A percentile compares a stretch with the other conserved stretches of the same genome.
These are phyloP conservation scores for Lasiodiplodia sp. DNA, from an alignment of 2,329 filamentous ascomycete genomes.

Conservation along the genomic window DNA sequence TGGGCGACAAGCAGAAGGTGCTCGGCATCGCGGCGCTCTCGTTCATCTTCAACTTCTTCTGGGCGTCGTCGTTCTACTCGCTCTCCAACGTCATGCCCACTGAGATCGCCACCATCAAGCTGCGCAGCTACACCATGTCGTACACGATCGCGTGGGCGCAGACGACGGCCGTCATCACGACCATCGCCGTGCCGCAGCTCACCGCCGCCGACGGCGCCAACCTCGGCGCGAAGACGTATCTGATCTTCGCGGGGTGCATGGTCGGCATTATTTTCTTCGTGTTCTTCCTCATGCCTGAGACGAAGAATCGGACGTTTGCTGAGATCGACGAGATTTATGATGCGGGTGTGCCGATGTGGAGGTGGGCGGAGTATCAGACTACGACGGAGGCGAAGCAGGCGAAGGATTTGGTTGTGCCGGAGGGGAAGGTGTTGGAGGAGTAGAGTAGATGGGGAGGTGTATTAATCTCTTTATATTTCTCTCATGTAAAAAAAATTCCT, in stretches of 20 bases:
- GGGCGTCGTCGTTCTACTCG: constrained; percentile 21
- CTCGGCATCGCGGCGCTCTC: constrained; percentile 16
- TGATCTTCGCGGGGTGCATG: constrained; percentile 59
- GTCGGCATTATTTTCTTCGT: constrained; percentile 54
- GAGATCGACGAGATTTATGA: constrained; percentile 57
- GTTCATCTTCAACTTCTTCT: constrained; percentile 28
- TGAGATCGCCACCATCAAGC: constrained; percentile 25
- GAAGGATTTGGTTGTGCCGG: background rate
- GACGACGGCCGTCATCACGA: constrained; percentile 25
- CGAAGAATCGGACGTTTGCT: constrained; percentile 55
- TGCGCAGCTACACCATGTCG: constrained; percentile 20
- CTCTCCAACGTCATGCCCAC: constrained; percentile 24
- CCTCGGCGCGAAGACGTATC: constrained; percentile 36
- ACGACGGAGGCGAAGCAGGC: constrained; percentile 16
- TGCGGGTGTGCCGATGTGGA: constrained; percentile 16
- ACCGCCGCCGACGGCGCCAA: constrained; percentile 13
- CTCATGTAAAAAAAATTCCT: too few relatives aligned
- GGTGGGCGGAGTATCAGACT: constrained; percentile 8
- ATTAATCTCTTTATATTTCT: too few relatives aligned
- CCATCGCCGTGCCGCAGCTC: constrained; percentile 14
- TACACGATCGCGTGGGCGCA: constrained; percentile 26
- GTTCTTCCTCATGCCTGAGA: constrained; percentile 54
- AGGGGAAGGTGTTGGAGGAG: constrained; percentile 26
- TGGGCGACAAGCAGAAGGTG: background rate
- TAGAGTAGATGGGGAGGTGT: background rate